Base-by-base conservation (phyloP, 805 yeast genomes). In the Kazachstania psychrophila region DNA sequence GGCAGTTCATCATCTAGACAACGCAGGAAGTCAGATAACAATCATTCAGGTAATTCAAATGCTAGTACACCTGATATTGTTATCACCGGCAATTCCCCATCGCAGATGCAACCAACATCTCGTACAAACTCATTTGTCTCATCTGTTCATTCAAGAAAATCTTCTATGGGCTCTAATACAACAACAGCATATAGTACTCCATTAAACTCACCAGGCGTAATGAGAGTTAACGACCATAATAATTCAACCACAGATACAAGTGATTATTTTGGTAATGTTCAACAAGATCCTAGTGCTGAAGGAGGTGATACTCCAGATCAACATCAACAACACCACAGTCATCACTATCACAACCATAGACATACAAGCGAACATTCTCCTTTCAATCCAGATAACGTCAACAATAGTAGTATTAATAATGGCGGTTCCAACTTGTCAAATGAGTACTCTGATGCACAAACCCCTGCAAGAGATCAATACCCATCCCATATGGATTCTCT, bases 181-280 rank as follows among this genome's bases (percentile, higher is more conserved):
- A 51, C 51, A 26, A 49, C 59, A 13, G 52, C 57, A 13, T 56
- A 51, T 31, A 51, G 52, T 36, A 59, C 58, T 18, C 66, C 57
- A 17, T 40, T 52, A 38, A 54, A 52, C 41, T 61, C 56, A 19
- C 61, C 54, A 7, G 61, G 58, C 1, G 36, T 49, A 23, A 23
- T 40, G 14, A 37, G 44, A 17, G 36, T 37, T 13, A 40, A 44
- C 12, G 31, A 35, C 15, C 23, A 29, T 14, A 24, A 24, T 15
- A 31, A 31, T 12, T 13, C 11, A 6, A 23, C 27, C 6, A 33
- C 33, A 29, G 28, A 36, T 23, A 25, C 32, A 9, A 43, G 41
- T 23, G 56, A 50, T 31, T 53, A 52, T 40, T 52, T 56, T 31
- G 46, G 37, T 19, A 26, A 8, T 11, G 12, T 12, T n/a, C 17